Evolutionary conservation across 2,329 filamentous ascomycete genomes (phyloP).

Genomic region (Acrocalymma vagum): DNA sequence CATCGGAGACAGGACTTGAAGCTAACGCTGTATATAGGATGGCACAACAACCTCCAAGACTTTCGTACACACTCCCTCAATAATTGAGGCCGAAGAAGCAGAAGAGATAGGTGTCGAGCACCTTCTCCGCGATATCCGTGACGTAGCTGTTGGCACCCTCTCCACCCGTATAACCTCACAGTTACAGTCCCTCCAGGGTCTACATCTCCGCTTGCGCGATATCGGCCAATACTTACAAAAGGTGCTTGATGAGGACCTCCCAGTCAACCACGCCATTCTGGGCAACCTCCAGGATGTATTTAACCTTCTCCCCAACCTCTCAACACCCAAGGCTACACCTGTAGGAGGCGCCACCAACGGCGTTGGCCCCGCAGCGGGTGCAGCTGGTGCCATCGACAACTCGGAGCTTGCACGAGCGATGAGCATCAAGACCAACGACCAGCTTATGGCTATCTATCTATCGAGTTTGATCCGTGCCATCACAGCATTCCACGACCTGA

Average conservation of each 20-base stretch:
- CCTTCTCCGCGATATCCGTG: constrained; percentile 94
- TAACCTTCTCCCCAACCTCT: constrained; percentile 96
- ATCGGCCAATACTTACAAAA: constrained; percentile 96
- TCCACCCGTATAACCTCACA: constrained; percentile 98
- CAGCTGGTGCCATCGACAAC: constrained; percentile 64
- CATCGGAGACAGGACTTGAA: no score
- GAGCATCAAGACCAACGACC: constrained; percentile 99
- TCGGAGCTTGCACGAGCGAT: constrained; percentile 93
- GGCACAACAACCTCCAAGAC: constrained; percentile 96
- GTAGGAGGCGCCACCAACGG: constrained; percentile 54
- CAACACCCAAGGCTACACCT: constrained; percentile 74
- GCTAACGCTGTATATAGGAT: constrained; percentile 66
- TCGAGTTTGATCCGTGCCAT: constrained; percentile 97
- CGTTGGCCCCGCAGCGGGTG: constrained; percentile 61
- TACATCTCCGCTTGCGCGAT: constrained; percentile 92
- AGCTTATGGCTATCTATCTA: constrained; percentile 97
- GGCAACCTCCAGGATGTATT: constrained; percentile 99
- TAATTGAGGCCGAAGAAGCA: constrained; percentile 98
- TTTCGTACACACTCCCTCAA: constrained; percentile 97
- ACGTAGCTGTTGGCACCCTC: constrained; percentile 95
- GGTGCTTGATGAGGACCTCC: constrained; percentile 89
- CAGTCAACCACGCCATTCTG: constrained; percentile 96
- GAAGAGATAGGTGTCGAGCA: constrained; percentile 99
- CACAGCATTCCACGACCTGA: constrained; percentile 97
- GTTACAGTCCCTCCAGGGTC: constrained; percentile 93